Percentiles rank a stretch among this genome's conserved stretches.
Evolutionary conservation across 2,329 filamentous ascomycete species (phyloP).

Genomic region (Ascochyta clinopodiicola): DNA sequence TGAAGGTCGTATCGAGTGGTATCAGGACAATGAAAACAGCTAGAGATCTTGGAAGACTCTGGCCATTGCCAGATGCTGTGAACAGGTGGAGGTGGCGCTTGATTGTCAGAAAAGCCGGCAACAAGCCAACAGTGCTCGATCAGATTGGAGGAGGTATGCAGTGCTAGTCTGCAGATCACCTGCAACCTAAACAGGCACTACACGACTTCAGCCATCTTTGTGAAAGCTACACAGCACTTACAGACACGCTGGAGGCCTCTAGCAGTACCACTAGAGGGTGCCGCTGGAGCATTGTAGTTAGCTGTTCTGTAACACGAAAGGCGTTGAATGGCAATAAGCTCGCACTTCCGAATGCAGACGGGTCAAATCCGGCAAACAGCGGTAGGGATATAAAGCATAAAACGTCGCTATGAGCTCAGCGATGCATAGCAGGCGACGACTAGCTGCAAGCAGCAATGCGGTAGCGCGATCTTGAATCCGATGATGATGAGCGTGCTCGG

Average conservation of each 20-base stretch:
- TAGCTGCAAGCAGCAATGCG: constrained; percentile 23
- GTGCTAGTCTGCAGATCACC: too few relatives aligned
- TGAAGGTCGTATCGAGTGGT: neutral
- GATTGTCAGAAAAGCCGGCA: too few relatives aligned
- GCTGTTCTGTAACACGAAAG: too few relatives aligned
- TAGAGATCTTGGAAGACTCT: neutral
- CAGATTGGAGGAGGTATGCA: too few relatives aligned
- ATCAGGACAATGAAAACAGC: neutral
- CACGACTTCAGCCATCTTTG: too few relatives aligned
- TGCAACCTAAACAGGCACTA: too few relatives aligned
- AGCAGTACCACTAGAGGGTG: too few relatives aligned
- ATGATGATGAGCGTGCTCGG: constrained; percentile 12
- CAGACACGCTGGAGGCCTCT: too few relatives aligned
- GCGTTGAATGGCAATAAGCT: constrained; percentile 2
- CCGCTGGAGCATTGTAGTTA: too few relatives aligned
- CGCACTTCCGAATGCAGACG: constrained; percentile 1
- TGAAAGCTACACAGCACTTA: too few relatives aligned
- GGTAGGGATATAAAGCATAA: neutral
- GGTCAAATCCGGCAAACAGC: neutral
- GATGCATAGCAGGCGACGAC: neutral
- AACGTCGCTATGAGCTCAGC: constrained; percentile 1
- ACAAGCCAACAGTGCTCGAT: too few relatives aligned
- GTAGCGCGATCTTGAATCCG: constrained; percentile 12
- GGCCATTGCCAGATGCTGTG: constrained; percentile 5
- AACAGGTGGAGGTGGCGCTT: neutral